Evolutionary conservation across 1,284 basidiomycete species (phyloP), one percentile per base, ranked within the genome.

Genomic region (Apiotrichum laibachii): DNA sequence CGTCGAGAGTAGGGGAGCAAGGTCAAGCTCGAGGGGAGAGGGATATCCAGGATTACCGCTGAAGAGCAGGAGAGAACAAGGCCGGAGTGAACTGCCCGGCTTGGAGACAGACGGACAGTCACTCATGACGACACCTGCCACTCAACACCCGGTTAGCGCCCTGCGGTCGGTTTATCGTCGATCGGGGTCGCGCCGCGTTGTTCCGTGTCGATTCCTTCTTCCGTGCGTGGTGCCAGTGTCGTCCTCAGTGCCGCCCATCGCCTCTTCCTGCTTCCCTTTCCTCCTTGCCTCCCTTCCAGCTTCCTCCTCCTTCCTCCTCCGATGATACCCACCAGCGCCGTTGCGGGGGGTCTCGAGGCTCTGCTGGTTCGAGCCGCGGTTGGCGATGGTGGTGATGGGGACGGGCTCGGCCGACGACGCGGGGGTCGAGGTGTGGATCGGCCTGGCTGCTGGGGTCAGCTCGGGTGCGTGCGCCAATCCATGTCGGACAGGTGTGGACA

Each of bases 261-360:
- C 18, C 42, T 16, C 42, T 5, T n/a, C 42, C 42, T n/a, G 3
- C 9, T 5, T 43, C 3, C 42, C 16, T 16, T 37, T 10, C 37
- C 37, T 37, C 37, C 37, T 37, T 4, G 37, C 37, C 37, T 16
- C 15, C 37, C 26, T 48, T 19, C 26, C 15, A 19, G n/a, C 50
- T 22, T 11, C 5, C 2, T 21, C 39, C 33, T 39, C 13, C 12
- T 26, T 18, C 21, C 13, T 18, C 34, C 13, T 18, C 16, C 37
- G 42, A 12, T 16, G 22, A 33, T 31, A 82, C 87, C 65, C 70
- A 91, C 92, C 92, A 71, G 89, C 91, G 76, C 85, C 88, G 79
- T 95, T 97, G 73, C 85, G 84, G 19, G 94, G 94, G 21, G 86
- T 88, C 81, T 94, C 89, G 65, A 98, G 82, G 72, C 87, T 89